Base-by-base conservation (phyloP, 2,329 filamentous ascomycete genomes). In the Penicillium olsonii region DNA sequence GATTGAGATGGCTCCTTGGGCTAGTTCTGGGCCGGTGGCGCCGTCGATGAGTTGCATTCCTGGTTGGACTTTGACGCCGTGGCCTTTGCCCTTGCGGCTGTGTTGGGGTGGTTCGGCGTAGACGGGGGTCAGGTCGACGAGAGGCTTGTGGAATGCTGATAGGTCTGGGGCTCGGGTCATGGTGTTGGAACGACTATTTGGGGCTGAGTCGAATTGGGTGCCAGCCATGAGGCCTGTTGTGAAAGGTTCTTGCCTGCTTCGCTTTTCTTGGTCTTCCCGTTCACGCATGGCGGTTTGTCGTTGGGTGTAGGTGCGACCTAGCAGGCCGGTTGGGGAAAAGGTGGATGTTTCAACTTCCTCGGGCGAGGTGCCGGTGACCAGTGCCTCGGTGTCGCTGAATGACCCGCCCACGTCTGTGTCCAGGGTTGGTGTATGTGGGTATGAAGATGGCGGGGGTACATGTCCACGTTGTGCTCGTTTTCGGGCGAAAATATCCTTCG, bases 91-190 rank as follows among this genome's bases (percentile, higher is more conserved):
- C 42, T 67, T 70, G 22, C 63, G 61, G 5, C 48, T 53, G 50
- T 71, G 66, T 33, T 69, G 67, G 2, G 85, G 85, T 6, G 84
- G 78, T 53, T 87, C 84, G 42, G 79, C 76, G 62, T 85, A 87
- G 41, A 77, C 75, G 0, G 84, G 83, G 0, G 84, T 84, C 34
- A 90, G 76, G 61, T 88, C 87, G 24, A 91, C 71, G 5, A 91
- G 76, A 1, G 87, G 87, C 53, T 83, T 72, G 19, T 68, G 64
- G 4, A 78, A 69, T 33, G 67, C 63, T 19, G 62, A 61, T 18
- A 42, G 45, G 7, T 65, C 65, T 1, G 65, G 59, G 2, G 52
- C 53, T 2, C 62, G 59, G 4, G 61, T 64, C 54, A 70, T 66
- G 18, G 68, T 70, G 54, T 68, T 70, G 22, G 63, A 62, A 14